Conservation (phyloP, 331 rosid species). For the Malus hybrid region DNA sequence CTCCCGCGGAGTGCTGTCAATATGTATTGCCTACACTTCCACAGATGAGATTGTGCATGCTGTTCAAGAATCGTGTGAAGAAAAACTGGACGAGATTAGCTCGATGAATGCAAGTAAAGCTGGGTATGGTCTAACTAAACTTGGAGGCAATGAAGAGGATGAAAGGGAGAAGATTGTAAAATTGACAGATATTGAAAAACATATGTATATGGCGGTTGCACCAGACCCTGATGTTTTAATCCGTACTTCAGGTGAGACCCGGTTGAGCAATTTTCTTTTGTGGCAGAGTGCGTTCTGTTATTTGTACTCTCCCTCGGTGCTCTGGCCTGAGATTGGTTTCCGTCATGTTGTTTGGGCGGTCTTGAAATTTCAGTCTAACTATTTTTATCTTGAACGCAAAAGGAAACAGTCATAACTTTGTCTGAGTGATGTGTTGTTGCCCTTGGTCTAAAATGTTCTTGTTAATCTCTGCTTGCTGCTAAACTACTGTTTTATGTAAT, state of each 20-base stretch:
- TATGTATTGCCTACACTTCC: slow-evolving; percentile 40
- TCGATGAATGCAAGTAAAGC: slow-evolving; percentile 11
- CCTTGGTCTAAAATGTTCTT: background rate
- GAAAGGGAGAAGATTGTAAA: slow-evolving; percentile 17
- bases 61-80: slow-evolving; percentile 28
- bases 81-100: slow-evolving; percentile 28
- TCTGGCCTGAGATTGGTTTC: slow-evolving; percentile 45
- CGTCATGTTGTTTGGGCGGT: slow-evolving; percentile 33
- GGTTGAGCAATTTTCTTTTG: slow-evolving; percentile 44
- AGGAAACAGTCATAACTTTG: slow-evolving; percentile 21
- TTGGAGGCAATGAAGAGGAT: slow-evolving; percentile 14
- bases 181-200: slow-evolving; percentile 30
- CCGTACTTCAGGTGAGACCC: slow-evolving; percentile 44
- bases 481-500: background rate
- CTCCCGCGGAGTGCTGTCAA: slow-evolving; percentile 21
- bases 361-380: slow-evolving; percentile 34
- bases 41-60: slow-evolving; percentile 41
- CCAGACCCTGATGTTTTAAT: slow-evolving; percentile 36
- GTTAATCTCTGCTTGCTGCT: background rate
- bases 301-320: slow-evolving; percentile 30
- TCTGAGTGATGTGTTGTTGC: background rate
- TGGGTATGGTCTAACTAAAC: slow-evolving; percentile 12
- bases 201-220: slow-evolving; percentile 27
- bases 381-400: slow-evolving; percentile 33
- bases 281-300: slow-evolving; percentile 36